Base-by-base conservation (phyloP, 2,329 filamentous ascomycete species). In the Botrytis deweyae region DNA sequence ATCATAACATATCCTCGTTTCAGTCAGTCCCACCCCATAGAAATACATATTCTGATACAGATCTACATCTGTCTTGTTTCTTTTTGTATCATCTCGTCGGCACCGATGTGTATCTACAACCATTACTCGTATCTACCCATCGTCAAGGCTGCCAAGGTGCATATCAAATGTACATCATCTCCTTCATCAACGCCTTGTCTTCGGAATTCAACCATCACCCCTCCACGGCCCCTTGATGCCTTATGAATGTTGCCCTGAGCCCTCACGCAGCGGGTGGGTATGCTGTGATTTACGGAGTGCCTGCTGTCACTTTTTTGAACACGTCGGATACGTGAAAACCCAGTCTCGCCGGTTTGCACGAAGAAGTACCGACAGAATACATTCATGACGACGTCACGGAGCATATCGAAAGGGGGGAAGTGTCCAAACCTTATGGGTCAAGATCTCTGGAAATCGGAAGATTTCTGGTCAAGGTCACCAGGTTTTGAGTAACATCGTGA, bases 111-210 rank as follows among this genome's bases (percentile, higher is more conserved):
- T 42, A 64, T 65, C n/a, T 29, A 18, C 18, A 8, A 33, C 29
- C 66, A 68, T 58, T 68, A 42, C 36, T 68, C 66, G 66, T 65
- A 65, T 55, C 49, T 68, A 40, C 6, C 36, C n/a, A 68, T 22
- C n/a, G 52, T 52, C 65, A 68, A 42, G 62, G n/a, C 14, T 68
- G 66, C 49, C 66, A 68, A 68, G 66, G 36, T 67, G 49, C 65
- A 68, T 68, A 58, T 68, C 65, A 42, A 38, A 68, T 68, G 49
- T 68, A 68, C 36, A 68, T 68, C 65, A 68, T 68, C 65, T 68
- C 65, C 64, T 68, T 68, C 36, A 42, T 58, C 40, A 58, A 58
- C 49, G 65, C 65, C 46, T 67, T 40, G 65, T 67, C 61, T 68
- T 70, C 58, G 68, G 68, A 29, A 65, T 63, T 22, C 12, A 22